Evolutionary conservation across 306 rosid genomes (phyloP), one percentile per base, ranked within the genome.

Genomic region (Corylus heterophylla): DNA sequence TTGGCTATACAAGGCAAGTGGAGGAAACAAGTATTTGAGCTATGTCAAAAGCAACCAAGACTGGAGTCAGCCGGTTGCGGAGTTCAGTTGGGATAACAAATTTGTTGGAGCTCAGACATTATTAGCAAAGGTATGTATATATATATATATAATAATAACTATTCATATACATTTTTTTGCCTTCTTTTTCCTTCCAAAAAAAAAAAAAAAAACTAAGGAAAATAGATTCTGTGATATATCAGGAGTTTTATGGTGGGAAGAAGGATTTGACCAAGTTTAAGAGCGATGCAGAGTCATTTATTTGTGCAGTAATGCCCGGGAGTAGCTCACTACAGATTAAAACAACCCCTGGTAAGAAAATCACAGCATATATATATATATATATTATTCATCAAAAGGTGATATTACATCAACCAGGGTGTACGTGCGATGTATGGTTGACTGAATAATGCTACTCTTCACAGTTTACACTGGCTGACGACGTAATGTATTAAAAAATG

Each of bases 51-150:
- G 69, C 75, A 92, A 91, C 83, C 90, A 89, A 87, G 90, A 89
- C 54, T 91, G 90, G 97, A 92, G 97, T 73, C 97, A 89, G n/a
- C 78, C 74, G 0, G 84, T 74, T 11, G 52, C 90, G 48, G 97
- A 92, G 84, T 92, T 92, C 83, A 92, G 97, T 79, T 94, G 98
- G 98, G 97, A 94, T 76, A 89, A 86, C 90, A 94, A 94, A 79
- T 86, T 90, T 79, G 89, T 80, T 62, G 98, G 98, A 83, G 97
- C 91, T 83, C 97, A 94, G 48, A 85, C 87, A 31, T 77, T 94
- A 81, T 86, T 91, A 6, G 81, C 93, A 54, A 75, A 87, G 87
- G 98, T 91, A 22, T 66, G 25, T 22, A 22, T 22, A 22, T 22
- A 22, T 22, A 22, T 22, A 22, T 22, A 22, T 22, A 22, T 22